These are phyloP conservation scores for Sedum album DNA, from an alignment of 164 flowering plant genomes.

Conservation along the genomic window DNA sequence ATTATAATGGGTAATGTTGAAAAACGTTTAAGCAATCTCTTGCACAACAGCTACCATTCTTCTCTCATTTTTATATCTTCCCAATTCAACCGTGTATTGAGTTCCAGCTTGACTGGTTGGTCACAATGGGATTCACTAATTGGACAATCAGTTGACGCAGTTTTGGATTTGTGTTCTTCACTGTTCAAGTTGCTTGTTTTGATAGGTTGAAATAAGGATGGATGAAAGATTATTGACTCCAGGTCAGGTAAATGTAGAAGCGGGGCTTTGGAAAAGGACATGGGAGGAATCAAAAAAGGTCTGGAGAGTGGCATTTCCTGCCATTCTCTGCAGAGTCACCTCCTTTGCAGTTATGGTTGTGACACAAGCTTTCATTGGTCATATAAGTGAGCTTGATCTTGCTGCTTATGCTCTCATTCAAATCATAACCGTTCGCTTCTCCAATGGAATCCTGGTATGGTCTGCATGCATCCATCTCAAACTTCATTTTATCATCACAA, in stretches of 20 bases:
- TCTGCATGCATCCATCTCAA: neutral
- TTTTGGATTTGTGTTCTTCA: no score
- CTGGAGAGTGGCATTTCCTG: constrained; percentile 12
- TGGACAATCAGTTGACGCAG: no score
- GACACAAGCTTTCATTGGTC: constrained; percentile 11
- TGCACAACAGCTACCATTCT: no score
- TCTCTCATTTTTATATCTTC: no score
- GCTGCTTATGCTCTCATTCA: constrained; percentile 13
- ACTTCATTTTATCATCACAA: neutral
- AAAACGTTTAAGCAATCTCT: no score
- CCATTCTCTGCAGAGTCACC: constrained; percentile 4
- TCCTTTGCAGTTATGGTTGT: constrained; percentile 8
- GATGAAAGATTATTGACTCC: constrained; percentile 6
- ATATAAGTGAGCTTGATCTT: constrained; percentile 14
- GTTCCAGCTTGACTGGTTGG: no score
- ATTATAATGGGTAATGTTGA: no score
- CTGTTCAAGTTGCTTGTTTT: no score
- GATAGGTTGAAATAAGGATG: neutral
- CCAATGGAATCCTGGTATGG: constrained; percentile 11
- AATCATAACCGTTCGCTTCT: neutral
- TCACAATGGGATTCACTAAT: no score
- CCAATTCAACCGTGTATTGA: no score
- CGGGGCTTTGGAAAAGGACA: neutral
- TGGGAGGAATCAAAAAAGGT: constrained; percentile 11
- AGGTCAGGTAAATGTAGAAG: neutral